phyloP scores from a whole-genome alignment of 352 stramenopile genomes.

The Phytophthora parvispora region DNA sequence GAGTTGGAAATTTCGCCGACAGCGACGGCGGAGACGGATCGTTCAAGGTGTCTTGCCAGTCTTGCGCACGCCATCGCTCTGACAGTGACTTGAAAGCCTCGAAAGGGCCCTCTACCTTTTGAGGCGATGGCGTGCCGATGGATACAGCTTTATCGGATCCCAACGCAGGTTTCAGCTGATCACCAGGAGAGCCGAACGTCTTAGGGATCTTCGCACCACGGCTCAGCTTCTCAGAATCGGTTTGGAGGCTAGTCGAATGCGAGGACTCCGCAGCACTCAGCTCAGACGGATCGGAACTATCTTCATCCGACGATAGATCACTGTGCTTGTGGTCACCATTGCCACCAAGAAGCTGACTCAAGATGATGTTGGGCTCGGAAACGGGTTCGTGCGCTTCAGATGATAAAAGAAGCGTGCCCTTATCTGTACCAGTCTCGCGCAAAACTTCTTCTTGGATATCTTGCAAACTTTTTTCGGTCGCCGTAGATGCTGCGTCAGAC shows the following conservation, averaged over 20 bases:
- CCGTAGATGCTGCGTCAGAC: background rate
- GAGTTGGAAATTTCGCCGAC: slow-evolving; percentile 4
- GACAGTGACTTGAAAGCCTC: slow-evolving; percentile 39
- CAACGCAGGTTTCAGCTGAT: slow-evolving; percentile 2
- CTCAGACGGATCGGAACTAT: slow-evolving; percentile 12
- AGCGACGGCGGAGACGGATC: slow-evolving; percentile 12
- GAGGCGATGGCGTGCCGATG: background rate
- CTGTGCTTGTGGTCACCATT: background rate
- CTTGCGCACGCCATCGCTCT: slow-evolving; percentile 30
- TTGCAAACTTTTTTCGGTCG: background rate
- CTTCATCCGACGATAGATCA: slow-evolving; percentile 9
- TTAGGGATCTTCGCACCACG: slow-evolving; percentile 3
- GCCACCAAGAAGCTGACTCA: slow-evolving; percentile 1
- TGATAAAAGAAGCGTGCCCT: background rate
- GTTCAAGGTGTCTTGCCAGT: slow-evolving; percentile 20
- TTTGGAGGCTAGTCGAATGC: slow-evolving; percentile 7
- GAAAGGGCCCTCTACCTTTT: slow-evolving; percentile 28
- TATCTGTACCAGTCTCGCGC: background rate
- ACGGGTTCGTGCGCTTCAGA: background rate
- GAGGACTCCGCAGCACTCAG: too few species aligned
- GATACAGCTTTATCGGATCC: background rate
- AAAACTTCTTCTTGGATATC: slow-evolving; percentile 1
- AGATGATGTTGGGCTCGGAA: background rate
- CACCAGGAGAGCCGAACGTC: background rate
- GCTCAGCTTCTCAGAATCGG: slow-evolving; percentile 6